Base-by-base conservation (phyloP, 108 stramenopile genomes). In the Stephanodiscus minutulus region DNA sequence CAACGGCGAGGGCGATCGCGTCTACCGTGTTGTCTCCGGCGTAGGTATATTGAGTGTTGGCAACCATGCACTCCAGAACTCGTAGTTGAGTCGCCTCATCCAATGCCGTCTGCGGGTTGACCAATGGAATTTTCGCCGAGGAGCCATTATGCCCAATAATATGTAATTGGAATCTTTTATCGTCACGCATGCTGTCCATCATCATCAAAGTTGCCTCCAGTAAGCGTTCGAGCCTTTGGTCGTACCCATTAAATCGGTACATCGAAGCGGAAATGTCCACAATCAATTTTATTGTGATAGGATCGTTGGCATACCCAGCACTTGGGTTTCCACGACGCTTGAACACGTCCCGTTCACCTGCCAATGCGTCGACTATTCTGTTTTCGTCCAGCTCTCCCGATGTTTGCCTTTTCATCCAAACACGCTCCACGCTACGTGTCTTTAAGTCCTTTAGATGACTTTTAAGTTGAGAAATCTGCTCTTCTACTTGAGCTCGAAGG, bases 241-340 rank as follows among this genome's bases (percentile, higher is more conserved):
- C 97, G 65, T 88, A 83, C 35, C 87, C 76, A 75, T 97, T 95
- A 66, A 97, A 97, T 21, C 96, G 73, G 73, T 96, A 97, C 97
- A 97, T 97, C 17, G 81, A 83, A 22, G 86, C 97, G 13, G 79
- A 82, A 1, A 82, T 68, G 61, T 97, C 97, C 35, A 96, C 67
- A 28, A 97, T 83, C 58, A 97, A 76, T 21, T 71, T 72, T 36
- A 97, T 78, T 8, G 66, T 71, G 61, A 83, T 81, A 0, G 84
- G 79, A 13, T 84, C 49, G 33, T 78, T 50, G 72, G 57, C 24
- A 4, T 61, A 61, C 0, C 13, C 44, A 63, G 82, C 79, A 41
- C 86, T 74, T 24, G 74, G 69, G 15, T 61, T 76, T 9, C 91
- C 94, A 8, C 96, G 82, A 11, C 90, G 81, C 74, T 95, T 95